phyloP scores from a whole-genome alignment of 805 yeast genomes.

The Wilhelminamyces savonicus region DNA sequence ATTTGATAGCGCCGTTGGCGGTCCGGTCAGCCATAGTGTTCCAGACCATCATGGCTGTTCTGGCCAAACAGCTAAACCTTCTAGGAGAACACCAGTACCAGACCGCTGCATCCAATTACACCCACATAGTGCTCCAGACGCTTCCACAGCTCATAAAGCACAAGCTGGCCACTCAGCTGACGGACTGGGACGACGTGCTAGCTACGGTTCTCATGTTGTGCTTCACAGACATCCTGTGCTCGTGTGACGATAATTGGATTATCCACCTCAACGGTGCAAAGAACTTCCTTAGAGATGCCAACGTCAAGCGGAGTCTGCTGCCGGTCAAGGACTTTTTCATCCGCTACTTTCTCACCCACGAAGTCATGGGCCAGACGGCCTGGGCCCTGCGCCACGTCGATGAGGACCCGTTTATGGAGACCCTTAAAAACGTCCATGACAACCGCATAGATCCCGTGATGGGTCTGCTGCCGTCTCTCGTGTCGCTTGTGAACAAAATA shows the following conservation, averaged over 20 bases:
- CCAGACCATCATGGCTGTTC: conserved; percentile 28
- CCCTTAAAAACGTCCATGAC: conserved; percentile 25
- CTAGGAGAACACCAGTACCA: conserved; percentile 20
- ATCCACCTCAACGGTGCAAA: conserved; percentile 31
- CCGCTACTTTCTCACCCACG: conserved; percentile 34
- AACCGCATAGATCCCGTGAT: conserved; percentile 30
- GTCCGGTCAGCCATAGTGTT: conserved; percentile 22
- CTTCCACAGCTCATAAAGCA: conserved; percentile 22
- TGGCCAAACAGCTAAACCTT: conserved; percentile 28
- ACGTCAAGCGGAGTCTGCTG: conserved; percentile 14
- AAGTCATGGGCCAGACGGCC: conserved; percentile 39
- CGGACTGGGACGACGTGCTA: conserved; percentile 35
- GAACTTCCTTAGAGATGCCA: conserved; percentile 20
- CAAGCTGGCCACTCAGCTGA: conserved; percentile 12
- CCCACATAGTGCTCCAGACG: conserved; percentile 18
- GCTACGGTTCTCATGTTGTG: conserved; percentile 35
- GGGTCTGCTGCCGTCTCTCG: conserved; percentile 34
- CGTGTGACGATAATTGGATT: conserved; percentile 35
- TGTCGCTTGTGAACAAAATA: conserved; percentile 28
- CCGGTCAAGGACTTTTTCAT: conserved; percentile 31
- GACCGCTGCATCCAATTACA: conserved; percentile 17
- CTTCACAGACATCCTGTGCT: conserved; percentile 34
- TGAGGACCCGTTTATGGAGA: conserved; percentile 23
- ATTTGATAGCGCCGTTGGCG: conserved; percentile 32
- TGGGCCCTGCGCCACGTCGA: conserved; percentile 18